Conservation (phyloP, 2,329 filamentous ascomycete genomes). For the Trichoderma gracile region DNA sequence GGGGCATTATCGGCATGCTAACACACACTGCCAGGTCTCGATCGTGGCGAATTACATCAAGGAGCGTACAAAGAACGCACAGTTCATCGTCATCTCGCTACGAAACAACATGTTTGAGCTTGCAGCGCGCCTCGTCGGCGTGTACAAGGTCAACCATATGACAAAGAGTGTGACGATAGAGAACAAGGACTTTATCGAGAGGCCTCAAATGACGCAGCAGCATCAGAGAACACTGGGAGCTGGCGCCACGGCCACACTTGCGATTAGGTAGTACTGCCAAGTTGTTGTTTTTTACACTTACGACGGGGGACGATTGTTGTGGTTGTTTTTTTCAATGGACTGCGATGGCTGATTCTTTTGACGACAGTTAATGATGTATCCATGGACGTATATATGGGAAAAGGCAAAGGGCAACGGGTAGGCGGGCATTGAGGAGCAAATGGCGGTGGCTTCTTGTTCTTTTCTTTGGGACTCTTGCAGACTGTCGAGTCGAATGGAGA, state of each 20-base stretch:
- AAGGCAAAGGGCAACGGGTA: background rate
- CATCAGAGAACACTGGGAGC: conserved; percentile 32
- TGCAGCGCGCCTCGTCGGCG: conserved; percentile 89
- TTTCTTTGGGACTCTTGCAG: background rate
- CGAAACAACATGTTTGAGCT: conserved; percentile 99
- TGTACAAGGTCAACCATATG: conserved; percentile 99
- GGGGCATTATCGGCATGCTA: background rate
- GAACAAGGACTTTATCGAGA: conserved; percentile 72
- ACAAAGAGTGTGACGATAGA: conserved; percentile 90
- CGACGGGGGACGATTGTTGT: background rate
- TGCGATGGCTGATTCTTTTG: background rate
- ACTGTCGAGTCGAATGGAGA: background rate
- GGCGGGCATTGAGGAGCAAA: background rate
- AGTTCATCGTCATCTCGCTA: conserved; percentile 97
- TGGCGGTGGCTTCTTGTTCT: background rate
- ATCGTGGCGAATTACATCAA: conserved; percentile 99
- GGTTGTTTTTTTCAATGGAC: background rate
- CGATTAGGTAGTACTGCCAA: conserved; percentile 36
- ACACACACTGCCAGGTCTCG: conserved; percentile 63
- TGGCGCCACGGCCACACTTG: conserved; percentile 40
- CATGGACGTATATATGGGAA: background rate
- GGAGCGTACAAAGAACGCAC: conserved; percentile 97
- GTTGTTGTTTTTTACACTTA: background rate
- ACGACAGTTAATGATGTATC: conserved; percentile 16
- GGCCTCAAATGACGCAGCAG: conserved; percentile 40